These are phyloP conservation scores for Boletales sp. DNA, from an alignment of 768 basidiomycete species.

Conservation along the genomic window DNA sequence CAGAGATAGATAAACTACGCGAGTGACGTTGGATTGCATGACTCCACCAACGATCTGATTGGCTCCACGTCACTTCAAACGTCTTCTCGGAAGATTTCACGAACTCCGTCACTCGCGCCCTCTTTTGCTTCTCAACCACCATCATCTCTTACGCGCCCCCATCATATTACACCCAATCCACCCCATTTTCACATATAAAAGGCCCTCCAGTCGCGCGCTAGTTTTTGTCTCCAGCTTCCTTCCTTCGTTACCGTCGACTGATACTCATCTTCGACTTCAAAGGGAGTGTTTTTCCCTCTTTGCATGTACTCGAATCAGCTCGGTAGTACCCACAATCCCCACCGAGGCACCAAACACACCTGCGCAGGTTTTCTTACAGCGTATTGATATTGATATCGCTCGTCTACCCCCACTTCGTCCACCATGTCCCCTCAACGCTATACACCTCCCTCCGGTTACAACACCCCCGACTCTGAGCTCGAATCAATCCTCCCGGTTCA, in stretches of 20 bases:
- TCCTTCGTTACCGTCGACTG: neutral
- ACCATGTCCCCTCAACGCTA: slow-evolving; percentile 49
- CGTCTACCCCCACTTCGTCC: slow-evolving; percentile 25
- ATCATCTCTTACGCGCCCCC: slow-evolving; percentile 5
- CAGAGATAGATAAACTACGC: neutral
- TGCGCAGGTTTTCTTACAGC: slow-evolving; percentile 60
- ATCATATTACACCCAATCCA: neutral
- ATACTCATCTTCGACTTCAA: slow-evolving; percentile 10
- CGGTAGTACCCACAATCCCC: slow-evolving; percentile 81
- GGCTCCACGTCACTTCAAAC: slow-evolving; percentile 6
- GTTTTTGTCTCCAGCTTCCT: neutral
- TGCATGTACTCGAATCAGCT: slow-evolving; percentile 98
- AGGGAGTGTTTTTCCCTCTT: slow-evolving; percentile 38
- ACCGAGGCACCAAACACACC: slow-evolving; percentile 86
- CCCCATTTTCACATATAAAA: slow-evolving; percentile 30
- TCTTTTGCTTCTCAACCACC: slow-evolving; percentile 17
- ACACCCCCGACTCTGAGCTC: slow-evolving; percentile 68
- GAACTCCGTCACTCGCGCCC: slow-evolving; percentile 5
- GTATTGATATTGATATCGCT: slow-evolving; percentile 39
- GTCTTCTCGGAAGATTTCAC: slow-evolving; percentile 14
- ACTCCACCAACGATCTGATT: slow-evolving; percentile 13
- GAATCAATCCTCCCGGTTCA: slow-evolving; percentile 72
- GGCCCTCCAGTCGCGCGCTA: neutral
- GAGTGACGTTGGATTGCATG: neutral
- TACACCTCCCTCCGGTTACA: slow-evolving; percentile 58